These are phyloP conservation scores for Cryptomeria japonica DNA, from an alignment of 75 land plant species.

Conservation along the genomic window DNA sequence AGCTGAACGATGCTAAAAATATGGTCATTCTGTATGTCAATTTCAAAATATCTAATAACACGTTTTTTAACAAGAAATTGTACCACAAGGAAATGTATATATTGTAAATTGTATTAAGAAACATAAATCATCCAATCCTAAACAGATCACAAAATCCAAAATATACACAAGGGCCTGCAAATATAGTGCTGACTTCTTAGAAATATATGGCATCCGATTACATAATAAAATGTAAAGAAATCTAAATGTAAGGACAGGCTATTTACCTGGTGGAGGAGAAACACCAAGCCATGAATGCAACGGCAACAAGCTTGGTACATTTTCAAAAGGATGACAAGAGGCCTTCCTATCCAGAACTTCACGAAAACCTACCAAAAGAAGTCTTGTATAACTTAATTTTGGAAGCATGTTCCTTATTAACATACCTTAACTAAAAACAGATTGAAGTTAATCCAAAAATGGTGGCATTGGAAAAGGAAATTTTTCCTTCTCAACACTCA, in stretches of 20 bases:
- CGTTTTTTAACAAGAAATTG: not conserved
- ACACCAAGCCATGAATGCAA: slow-evolving; percentile 87
- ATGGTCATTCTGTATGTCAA: not conserved
- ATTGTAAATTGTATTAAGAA: not conserved
- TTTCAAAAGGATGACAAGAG: slow-evolving; percentile 97
- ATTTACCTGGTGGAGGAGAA: slow-evolving; percentile 81
- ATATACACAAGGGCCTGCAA: not conserved
- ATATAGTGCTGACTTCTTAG: not conserved
- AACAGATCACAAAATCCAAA: not conserved
- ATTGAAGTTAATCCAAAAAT: not conserved
- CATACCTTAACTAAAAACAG: not conserved
- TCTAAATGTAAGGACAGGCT: not conserved
- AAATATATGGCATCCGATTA: not conserved
- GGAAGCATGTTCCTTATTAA: not conserved
- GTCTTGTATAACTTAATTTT: not conserved
- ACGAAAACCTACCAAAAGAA: slow-evolving; percentile 74
- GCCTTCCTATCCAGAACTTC: slow-evolving; percentile 86
- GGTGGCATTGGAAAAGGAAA: not conserved
- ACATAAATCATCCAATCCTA: not conserved
- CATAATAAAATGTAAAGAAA: not conserved
- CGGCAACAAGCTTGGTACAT: slow-evolving; percentile 83
- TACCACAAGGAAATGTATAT: not conserved
- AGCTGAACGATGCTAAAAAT: not conserved
- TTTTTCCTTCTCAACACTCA: not conserved
- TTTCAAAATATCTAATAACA: not conserved